Evolutionary conservation across 139 green algal genomes (phyloP), one percentile per base, ranked within the genome.

Genomic region (Chlamydomonas sphaeroides): DNA sequence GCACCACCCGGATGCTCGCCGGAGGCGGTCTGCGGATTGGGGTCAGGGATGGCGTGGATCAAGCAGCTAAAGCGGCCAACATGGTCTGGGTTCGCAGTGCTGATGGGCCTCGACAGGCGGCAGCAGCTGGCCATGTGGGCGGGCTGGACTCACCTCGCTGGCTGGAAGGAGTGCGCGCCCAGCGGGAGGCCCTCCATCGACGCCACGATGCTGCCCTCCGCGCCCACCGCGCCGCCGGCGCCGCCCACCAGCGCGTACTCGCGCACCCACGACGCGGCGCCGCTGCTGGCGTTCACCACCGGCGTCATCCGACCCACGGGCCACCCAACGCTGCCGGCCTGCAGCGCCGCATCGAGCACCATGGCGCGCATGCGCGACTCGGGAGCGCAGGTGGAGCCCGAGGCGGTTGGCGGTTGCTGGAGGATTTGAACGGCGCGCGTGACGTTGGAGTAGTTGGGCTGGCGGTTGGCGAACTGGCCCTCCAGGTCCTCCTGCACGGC

Each of bases 361-460:
- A 84, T 17, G 2, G 66, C 30, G 10, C 35, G 41, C 53, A 77
- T 61, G 7, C 66, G 38, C 20, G 48, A 51, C 15, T 51, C 49
- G 5, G 65, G 45, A 8, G 66, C 48, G 30, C 66, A 78, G n/a
- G 65, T 76, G 78, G n/a, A 10, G 30, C 26, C 41, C 25, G 30
- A 35, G 51, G 2, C 72, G 21, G 42, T 5, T 1, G 48, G 32
- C 32, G 32, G 11, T 36, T 35, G 8, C 45, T 56, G 65, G 1
- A 39, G 25, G 6, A 68, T 3, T 8, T 79, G 72, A 10, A 26
- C 3, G 25, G 51, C 72, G 26, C 72, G 70, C 1, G 26, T 68
- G 1, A 91, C 21, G 17, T 84, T 87, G 80, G 77, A 85, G 65
- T 87, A 89, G 77, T 91, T 91, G 36, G 80, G 68, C 28, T 57